A percentile compares a stretch with the other conserved stretches of the same genome.
phyloP scores from a whole-genome alignment of 495 filamentous ascomycete species.

The Penicillium maclennaniae region DNA sequence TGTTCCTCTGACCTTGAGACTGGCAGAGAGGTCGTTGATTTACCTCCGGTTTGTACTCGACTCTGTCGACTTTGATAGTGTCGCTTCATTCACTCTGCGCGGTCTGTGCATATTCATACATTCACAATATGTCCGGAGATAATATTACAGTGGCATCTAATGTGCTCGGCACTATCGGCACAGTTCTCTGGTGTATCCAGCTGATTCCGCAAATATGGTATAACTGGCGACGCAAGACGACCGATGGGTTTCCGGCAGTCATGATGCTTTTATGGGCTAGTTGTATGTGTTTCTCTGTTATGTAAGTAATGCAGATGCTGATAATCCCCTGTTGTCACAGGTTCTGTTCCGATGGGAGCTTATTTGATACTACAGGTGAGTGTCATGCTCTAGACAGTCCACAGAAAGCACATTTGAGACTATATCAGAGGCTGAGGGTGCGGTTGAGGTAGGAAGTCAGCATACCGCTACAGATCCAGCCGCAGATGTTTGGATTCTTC shows the following conservation, averaged over 20 bases:
- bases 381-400: background rate
- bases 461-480: constrained; percentile 69
- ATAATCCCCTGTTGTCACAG: constrained; percentile 15
- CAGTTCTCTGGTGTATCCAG: constrained; percentile 54
- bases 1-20: background rate
- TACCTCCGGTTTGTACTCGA: background rate
- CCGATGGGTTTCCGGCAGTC: constrained; percentile 63
- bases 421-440: background rate
- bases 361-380: constrained; percentile 50
- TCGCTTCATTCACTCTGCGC: background rate
- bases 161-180: constrained; percentile 53
- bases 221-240: constrained; percentile 66
- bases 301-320: constrained; percentile 1
- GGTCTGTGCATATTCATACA: background rate
- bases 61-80: background rate
- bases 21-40: background rate
- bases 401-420: background rate
- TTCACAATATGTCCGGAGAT: constrained; percentile 22
- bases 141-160: constrained; percentile 48
- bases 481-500: constrained; percentile 63
- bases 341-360: constrained; percentile 51
- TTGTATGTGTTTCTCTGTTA: constrained; percentile 38
- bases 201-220: constrained; percentile 62
- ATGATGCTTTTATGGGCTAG: constrained; percentile 78
- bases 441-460: constrained; percentile 58